Evolutionary conservation across 176 grass and related monocot species (phyloP), one percentile per base, ranked within the genome.

Genomic region (Carex myosuroides): DNA sequence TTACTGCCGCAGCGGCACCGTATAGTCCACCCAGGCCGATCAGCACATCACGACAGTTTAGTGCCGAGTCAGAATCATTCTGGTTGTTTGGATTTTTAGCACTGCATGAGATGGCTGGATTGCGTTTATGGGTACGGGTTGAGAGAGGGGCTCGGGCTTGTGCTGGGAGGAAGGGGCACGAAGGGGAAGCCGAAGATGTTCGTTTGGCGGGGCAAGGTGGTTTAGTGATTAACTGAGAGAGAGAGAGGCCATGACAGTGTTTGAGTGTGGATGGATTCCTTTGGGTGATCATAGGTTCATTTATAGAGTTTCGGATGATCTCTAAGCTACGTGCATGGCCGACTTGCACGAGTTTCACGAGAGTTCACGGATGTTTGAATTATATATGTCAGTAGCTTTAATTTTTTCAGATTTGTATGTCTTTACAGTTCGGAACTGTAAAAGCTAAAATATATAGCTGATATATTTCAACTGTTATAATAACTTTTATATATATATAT

Each of bases 21-120:
- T 84, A 84, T 12, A 84, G 67, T 35, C 83, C 71, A 17, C 83
- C 83, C 13, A 84, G 66, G 4, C 83, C 50, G 16, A 84, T 65
- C 30, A 84, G 53, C 5, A 84, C 66, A 72, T 84, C 32, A 18
- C 83, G 65, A 3, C 83, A 67, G 18, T 83, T 72, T 20, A 75
- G 21, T 7, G 37, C 42, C 3, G 79, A 65, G 14, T 82, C 79
- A 46, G 37, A 39, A 4, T 82, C 57, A 48, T 84, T 22, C 46
- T 52, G 69, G 57, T 44, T 61, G 17, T 22, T 61, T 0, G 18
- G 59, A 22, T 21, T 53, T 22, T 22, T 21, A 9, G 79, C 76
- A 37, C 21, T 79, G 53, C 76, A 79, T 58, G 76, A 79, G 76
- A 79, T 79, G 50, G 50, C 52, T 8, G 18, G 8, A 57, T n/a